Evolutionary conservation across 2,329 filamentous ascomycete species (phyloP), one percentile per base, ranked within the genome.

Genomic region (Leptographium procerum): DNA sequence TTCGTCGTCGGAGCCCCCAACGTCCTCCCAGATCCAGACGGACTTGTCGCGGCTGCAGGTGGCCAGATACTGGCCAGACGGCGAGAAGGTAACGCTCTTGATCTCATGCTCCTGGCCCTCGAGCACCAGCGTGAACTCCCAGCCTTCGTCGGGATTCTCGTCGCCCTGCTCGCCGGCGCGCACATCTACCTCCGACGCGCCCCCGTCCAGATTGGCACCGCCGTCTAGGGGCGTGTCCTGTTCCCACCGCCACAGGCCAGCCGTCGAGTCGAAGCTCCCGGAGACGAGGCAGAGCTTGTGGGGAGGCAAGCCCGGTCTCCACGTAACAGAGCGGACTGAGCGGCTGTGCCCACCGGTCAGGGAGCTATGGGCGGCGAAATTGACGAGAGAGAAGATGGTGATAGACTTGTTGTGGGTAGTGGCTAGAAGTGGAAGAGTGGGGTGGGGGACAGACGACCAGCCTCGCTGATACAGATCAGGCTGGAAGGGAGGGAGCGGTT

Each of bases 1-100:
- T 58, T 95, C 91, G 19, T 86, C 88, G 64, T 88, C 86, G 58
- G 75, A 74, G 10, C 74, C 73, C 45, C 82, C 82, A 57, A 96
- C 82, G 70, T 97, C 94, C 72, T 99, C 94, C 94, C 94, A 99
- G 66, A 99, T 89, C 94, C 94, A 99, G 22, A 97, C 89, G 19
- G 84, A 88, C 75, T 97, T 97, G 70, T 99, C 94, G 54, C 94
- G 82, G 57, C 85, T 88, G 72, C 91, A 96, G 0, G 91, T 96
- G 7, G 94, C 94, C 5, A 99, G 80, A 66, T 90, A 85, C 61
- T 87, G 83, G 1, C 88, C 88, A 0, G 82, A 83, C 0, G 88
- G 85, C 22, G 81, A 85, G 74, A 91, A 95, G 2, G 82, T 79
- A 62, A 92, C 83, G 33, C 81, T 77, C 76, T 96, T 87, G 76